phyloP scores from a whole-genome alignment of 1,139 yeast species.

The Blastobotrys malaysiensis region DNA sequence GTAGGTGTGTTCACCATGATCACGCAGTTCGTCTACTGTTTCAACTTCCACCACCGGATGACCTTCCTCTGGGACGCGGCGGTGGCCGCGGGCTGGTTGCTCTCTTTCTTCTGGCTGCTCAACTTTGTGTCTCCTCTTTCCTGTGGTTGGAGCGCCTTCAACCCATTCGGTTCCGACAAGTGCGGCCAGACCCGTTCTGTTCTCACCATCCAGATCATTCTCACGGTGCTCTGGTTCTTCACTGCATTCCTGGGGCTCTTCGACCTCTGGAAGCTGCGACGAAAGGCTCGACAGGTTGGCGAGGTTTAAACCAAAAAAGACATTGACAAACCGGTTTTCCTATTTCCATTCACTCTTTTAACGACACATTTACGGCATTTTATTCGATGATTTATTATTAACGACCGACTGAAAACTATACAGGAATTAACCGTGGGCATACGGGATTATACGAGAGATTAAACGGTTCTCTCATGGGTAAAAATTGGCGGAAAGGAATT shows the following conservation, averaged over 20 bases:
- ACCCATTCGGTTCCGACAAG: conserved; percentile 29
- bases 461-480: not conserved
- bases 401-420: not conserved
- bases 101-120: conserved; percentile 30
- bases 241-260: conserved; percentile 24
- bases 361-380: not conserved
- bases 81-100: conserved; percentile 26
- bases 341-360: not conserved
- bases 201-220: conserved; percentile 26
- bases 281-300: conserved; percentile 9
- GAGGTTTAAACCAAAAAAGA: conserved; percentile 8
- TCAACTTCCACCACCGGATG: conserved; percentile 22
- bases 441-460: no score
- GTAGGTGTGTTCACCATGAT: conserved; percentile 26
- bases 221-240: conserved; percentile 26
- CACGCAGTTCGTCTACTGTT: conserved; percentile 31
- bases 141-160: conserved; percentile 30
- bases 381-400: not conserved
- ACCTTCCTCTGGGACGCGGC: conserved; percentile 28
- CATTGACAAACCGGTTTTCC: not conserved
- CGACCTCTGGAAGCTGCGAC: conserved; percentile 15
- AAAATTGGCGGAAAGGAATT: not conserved
- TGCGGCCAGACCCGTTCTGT: conserved; percentile 32
- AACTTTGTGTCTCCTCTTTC: conserved; percentile 25
- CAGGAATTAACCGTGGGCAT: not conserved